Conservation (phyloP, 257 asterid genomes). For the Solanum chaucha region DNA sequence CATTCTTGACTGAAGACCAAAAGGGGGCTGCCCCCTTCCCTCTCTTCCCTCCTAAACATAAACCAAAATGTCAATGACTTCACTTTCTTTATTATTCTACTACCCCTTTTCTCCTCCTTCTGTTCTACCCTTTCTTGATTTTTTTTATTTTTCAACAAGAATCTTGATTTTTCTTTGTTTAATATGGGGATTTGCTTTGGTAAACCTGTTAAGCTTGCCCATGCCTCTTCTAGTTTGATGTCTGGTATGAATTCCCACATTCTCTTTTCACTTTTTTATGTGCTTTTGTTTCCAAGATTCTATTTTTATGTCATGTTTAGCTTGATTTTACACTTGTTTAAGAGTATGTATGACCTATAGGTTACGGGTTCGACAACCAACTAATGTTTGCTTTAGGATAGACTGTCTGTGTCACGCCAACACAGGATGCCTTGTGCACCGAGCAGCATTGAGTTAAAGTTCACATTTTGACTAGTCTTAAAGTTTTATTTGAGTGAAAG, state of each 20-base stretch:
- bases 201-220: conserved; percentile 62
- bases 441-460: not conserved
- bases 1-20: conserved; percentile 38
- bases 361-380: not conserved
- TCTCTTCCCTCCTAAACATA: not conserved
- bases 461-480: not conserved
- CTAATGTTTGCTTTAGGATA: not conserved
- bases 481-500: not conserved
- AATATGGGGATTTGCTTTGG: conserved; percentile 71
- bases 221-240: conserved; percentile 77
- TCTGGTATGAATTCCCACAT: conserved; percentile 26
- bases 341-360: not conserved
- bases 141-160: not conserved
- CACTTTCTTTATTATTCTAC: conserved; percentile 3
- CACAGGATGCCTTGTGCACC: too few species aligned
- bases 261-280: not conserved
- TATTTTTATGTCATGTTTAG: not conserved
- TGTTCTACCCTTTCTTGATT: not conserved
- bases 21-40: not conserved
- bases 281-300: not conserved
- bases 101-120: not conserved
- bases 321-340: not conserved
- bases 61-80: conserved; percentile 7
- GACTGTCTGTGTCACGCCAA: fast-evolving
- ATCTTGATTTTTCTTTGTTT: not conserved